phyloP scores from a whole-genome alignment of 78 protist species.

The Isochrysis galbana region DNA sequence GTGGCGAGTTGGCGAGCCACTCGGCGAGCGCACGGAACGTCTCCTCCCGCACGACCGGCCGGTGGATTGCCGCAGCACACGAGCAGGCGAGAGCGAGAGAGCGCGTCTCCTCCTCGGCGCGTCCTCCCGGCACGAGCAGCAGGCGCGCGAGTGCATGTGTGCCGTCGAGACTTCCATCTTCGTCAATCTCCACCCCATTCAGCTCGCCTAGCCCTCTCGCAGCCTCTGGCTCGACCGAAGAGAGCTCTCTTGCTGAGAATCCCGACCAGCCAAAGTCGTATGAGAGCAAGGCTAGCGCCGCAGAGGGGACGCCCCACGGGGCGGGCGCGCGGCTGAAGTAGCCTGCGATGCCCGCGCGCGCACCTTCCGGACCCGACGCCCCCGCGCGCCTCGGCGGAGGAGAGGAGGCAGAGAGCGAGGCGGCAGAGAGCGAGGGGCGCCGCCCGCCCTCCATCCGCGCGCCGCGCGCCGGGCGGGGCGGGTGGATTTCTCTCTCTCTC shows the following conservation, averaged over 20 bases:
- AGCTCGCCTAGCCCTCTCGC: neutral
- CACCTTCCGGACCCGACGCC: too few relatives aligned
- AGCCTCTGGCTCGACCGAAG: neutral
- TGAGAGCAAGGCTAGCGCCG: too few relatives aligned
- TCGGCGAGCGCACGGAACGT: neutral
- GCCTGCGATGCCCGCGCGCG: too few relatives aligned
- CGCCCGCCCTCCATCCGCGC: too few relatives aligned
- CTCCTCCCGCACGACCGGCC: conserved; percentile 14
- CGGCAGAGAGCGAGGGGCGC: too few relatives aligned
- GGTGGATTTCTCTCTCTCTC: too few relatives aligned
- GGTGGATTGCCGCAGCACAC: neutral
- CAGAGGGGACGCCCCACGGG: too few relatives aligned
- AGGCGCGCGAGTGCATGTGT: too few relatives aligned
- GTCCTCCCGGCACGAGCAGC: neutral
- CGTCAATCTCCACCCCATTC: neutral
- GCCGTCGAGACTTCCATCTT: neutral
- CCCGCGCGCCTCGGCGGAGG: too few relatives aligned
- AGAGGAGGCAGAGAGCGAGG: too few relatives aligned
- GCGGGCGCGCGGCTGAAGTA: too few relatives aligned
- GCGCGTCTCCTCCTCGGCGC: neutral
- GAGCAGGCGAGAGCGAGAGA: neutral
- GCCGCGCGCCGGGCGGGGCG: too few relatives aligned
- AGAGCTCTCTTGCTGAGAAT: neutral
- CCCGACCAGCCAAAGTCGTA: neutral
- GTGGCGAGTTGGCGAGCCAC: neutral